Base-by-base conservation (phyloP, 257 asterid genomes). In the Prunella vulgaris region DNA sequence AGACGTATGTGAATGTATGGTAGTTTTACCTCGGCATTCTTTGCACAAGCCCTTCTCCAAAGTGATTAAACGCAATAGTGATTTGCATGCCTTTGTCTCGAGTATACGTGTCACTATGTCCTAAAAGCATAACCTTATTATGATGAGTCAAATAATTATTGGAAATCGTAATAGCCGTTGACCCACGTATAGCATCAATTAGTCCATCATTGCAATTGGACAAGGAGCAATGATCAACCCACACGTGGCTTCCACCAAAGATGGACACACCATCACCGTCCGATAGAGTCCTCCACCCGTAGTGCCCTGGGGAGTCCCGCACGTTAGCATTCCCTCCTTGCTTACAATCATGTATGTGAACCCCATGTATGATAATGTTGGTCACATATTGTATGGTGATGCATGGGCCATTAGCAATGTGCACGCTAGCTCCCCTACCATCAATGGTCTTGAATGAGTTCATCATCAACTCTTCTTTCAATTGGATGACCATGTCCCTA, bases 231-330 rank as follows among this genome's bases (percentile, higher is more conserved):
- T 87, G 94, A 40, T 87, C 94, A 2, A 87, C 82, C 94, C 94
- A 87, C 33, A 87, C 81, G 38, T 87, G 82, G 69, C 85, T 83
- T 30, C 89, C 89, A 0, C 85, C 82, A 2, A 87, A 85, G n/a
- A 87, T 87, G 0, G 91, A 85, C 30, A 87, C 88, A 0, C 91
- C 92, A 17, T 86, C 92, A 1, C 92, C 92, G 32, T 86, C 92
- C 0, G 89, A 82, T 64, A 81, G 0, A 2, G 89, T 83, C 60
- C 94, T 78, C 83, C 82, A 83, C 74, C 94, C 94, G 68, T 46
- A 81, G 46, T 87, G 94, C 2, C 32, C 27, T 33, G 91, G 85
- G 65, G 89, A 69, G 79, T 72, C 75, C 62, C 94, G 71, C 68
- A 87, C 94, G 76, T 60, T 75, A 32, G 94, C 86, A 44, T 87